Conservation (phyloP, 179 eudicot genomes). For the Actinidia chinensis region DNA sequence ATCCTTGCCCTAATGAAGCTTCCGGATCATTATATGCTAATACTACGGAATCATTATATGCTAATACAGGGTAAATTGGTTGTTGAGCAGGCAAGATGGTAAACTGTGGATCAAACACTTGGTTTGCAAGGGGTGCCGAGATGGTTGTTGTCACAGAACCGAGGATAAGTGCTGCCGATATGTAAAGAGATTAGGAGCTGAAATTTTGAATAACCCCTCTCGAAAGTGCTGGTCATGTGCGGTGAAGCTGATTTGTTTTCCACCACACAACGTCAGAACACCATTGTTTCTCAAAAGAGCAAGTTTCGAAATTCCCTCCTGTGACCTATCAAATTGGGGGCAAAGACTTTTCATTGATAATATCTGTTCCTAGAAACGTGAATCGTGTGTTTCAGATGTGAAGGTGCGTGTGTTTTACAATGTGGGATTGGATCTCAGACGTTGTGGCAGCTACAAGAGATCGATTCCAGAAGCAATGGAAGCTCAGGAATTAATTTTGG, state of each 20-base stretch:
- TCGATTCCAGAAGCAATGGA: conserved; percentile 31
- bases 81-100: conserved; percentile 45
- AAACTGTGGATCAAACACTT: conserved; percentile 34
- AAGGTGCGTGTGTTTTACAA: conserved; percentile 28
- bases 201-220: conserved; percentile 29
- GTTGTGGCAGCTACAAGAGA: conserved; percentile 36
- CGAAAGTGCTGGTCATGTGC: conserved; percentile 29
- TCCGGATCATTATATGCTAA: conserved; percentile 21
- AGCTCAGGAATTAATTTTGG: conserved; percentile 29
- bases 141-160: conserved; percentile 40
- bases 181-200: conserved; percentile 26
- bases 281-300: conserved; percentile 31
- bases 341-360: conserved; percentile 34
- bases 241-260: conserved; percentile 38
- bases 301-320: conserved; percentile 25
- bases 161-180: conserved; percentile 29
- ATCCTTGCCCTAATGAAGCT: conserved; percentile 21
- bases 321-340: not conserved
- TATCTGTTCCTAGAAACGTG: conserved; percentile 41
- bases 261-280: conserved; percentile 33
- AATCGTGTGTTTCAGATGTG: conserved; percentile 26
- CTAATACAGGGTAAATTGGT: conserved; percentile 35
- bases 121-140: conserved; percentile 35
- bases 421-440: conserved; percentile 43
- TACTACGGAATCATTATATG: no score